A percentile compares a stretch with the other conserved stretches of the same genome.
Evolutionary conservation across 768 basidiomycete genomes (phyloP).

Genomic region (Naganishia vishniacii): DNA sequence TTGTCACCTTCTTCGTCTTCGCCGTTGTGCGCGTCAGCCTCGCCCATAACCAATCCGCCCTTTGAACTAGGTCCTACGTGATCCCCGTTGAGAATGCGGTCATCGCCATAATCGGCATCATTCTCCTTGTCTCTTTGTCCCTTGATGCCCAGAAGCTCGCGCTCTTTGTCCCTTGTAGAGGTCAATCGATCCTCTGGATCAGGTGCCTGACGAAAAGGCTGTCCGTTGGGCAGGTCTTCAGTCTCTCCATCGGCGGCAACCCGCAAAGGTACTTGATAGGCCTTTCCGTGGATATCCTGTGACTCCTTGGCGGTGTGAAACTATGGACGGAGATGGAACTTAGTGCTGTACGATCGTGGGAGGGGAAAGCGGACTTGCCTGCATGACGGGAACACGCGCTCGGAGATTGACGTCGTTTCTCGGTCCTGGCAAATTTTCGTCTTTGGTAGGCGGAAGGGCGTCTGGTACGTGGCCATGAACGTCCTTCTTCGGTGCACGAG

Average conservation of each 20-base stretch:
- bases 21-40: constrained; percentile 13
- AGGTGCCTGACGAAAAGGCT: constrained; percentile 14
- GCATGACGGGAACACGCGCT: constrained; percentile 36
- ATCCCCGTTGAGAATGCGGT: constrained; percentile 20
- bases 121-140: constrained; percentile 11
- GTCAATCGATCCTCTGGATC: constrained; percentile 28
- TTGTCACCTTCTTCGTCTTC: constrained; percentile 23
- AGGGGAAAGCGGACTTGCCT: neutral
- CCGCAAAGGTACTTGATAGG: constrained; percentile 35
- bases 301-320: constrained; percentile 37
- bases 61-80: constrained; percentile 25
- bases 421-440: constrained; percentile 40
- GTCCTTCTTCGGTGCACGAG: constrained; percentile 31
- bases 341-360: neutral
- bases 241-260: constrained; percentile 43
- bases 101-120: constrained; percentile 17
- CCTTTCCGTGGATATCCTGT: constrained; percentile 30
- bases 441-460: constrained; percentile 35
- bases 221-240: constrained; percentile 37
- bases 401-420: constrained; percentile 42
- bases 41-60: constrained; percentile 2
- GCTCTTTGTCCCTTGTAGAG: constrained; percentile 24
- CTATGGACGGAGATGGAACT: constrained; percentile 7
- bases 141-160: constrained; percentile 7
- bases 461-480: constrained; percentile 38